A percentile compares a stretch with the other conserved stretches of the same genome.
Evolutionary conservation across 257 asterid genomes (phyloP).

Genomic region (Leptodermis oblonga): DNA sequence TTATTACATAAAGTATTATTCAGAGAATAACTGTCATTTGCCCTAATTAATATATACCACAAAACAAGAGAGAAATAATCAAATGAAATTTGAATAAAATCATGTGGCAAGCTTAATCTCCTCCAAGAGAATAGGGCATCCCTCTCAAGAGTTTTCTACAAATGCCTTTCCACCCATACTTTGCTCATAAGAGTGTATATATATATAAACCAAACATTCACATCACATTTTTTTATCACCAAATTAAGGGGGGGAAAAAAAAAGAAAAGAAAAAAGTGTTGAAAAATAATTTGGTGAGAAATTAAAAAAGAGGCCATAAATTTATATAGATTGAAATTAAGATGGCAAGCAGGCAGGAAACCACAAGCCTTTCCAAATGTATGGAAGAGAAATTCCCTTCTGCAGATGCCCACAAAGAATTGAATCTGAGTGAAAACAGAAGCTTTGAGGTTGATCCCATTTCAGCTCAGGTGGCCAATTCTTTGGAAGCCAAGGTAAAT

Average conservation of each 20-base stretch:
- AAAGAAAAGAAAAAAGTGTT: no score
- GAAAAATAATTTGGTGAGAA: no score
- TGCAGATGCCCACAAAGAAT: background rate
- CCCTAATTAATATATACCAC: no score
- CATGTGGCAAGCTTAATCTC: no score
- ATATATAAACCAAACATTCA: background rate
- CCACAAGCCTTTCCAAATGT: background rate
- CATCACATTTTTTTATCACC: background rate
- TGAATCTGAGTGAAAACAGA: background rate
- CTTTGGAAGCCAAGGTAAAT: no score
- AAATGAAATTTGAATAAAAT: no score
- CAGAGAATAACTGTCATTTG: no score
- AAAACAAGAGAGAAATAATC: no score
- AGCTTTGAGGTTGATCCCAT: background rate
- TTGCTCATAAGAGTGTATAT: background rate
- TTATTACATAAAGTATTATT: no score
- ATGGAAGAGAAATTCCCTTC: background rate
- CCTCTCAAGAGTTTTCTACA: no score
- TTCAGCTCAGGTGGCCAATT: conserved; percentile 3
- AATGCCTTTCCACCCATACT: background rate
- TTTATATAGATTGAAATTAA: background rate
- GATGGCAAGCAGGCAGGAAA: conserved; percentile 4
- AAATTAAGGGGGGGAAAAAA: no score
- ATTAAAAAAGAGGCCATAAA: background rate
- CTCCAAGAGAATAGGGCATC: background rate